phyloP scores from a whole-genome alignment of 495 filamentous ascomycete genomes.

The Astrocystis sublimbata region DNA sequence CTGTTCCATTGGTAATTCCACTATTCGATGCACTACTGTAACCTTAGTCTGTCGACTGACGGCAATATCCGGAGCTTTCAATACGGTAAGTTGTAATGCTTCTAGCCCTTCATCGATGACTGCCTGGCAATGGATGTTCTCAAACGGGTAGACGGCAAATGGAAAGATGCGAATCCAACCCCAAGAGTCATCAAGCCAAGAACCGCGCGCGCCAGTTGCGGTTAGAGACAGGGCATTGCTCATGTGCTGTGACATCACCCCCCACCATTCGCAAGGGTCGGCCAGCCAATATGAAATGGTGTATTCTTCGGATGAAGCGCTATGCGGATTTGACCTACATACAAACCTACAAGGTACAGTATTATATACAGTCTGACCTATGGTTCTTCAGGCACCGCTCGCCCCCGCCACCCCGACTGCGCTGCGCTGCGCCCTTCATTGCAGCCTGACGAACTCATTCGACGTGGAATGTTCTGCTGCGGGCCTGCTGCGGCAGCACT shows the following conservation, averaged over 20 bases:
- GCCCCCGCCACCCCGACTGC: neutral
- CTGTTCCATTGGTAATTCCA: too few species aligned
- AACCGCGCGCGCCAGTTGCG: neutral
- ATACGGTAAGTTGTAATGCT: too few species aligned
- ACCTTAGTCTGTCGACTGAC: too few species aligned
- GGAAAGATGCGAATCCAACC: too few species aligned
- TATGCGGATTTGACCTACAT: neutral
- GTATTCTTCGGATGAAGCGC: neutral
- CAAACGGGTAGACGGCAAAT: neutral
- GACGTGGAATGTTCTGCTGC: neutral
- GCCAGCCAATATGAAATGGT: neutral
- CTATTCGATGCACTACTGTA: too few species aligned
- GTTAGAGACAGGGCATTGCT: neutral
- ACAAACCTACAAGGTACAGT: too few species aligned
- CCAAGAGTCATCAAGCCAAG: too few species aligned
- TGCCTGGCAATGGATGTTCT: neutral
- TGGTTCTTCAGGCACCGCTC: too few species aligned
- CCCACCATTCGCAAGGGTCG: constrained; percentile 1
- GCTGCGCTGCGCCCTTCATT: neutral
- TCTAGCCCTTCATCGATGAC: neutral
- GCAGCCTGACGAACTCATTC: neutral
- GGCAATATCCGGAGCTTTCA: too few species aligned
- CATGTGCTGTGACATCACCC: neutral
- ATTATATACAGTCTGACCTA: too few species aligned
- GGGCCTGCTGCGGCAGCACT: neutral